Base-by-base conservation (phyloP, 75 land plant species). In the Cryptomeria japonica region DNA sequence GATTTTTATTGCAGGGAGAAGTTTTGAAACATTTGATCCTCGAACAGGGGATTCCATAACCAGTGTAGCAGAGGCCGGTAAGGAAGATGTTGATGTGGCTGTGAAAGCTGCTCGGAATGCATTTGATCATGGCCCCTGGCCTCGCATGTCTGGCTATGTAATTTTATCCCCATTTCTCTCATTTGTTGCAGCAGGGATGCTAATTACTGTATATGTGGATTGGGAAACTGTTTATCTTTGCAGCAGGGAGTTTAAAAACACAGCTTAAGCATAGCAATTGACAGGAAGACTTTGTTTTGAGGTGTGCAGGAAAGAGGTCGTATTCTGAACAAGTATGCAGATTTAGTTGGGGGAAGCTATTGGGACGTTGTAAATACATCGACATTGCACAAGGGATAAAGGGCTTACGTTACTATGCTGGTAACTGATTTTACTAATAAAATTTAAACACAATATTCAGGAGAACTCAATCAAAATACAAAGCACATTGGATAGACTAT, bases 281-380 rank as follows among this genome's bases (percentile, higher is more conserved):
- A 47, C 11, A 47, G 13, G 12, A 47, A 44, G 0, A 8, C 0
- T 10, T 10, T 64, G 70, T 64, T 64, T 19, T 22, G 70, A 11
- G 70, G 5, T 64, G 70, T 47, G 51, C 92, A 96, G 97, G 93
- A 93, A 73, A 95, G 97, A 77, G 89, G 91, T n/a, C 76, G 88
- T 58, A 88, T 96, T 22, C 46, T 96, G 78, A 68, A 88, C 86
- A 92, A 94, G 14, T 94, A 89, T 83, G 97, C 96, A 34, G 97
- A 95, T 86, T 85, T 96, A 83, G 56, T 96, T 36, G 96, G 94
- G 96, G 98, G 44, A 96, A 96, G 85, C 90, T 92, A 58, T 89
- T 92, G 28, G 84, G n/a, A n/a, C n/a, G 89, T 75, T 78, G 88
- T 58, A 89, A 89, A 47, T 49, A 85, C 18, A 64, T 86, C 31